These are phyloP conservation scores for Wickerhamiella slavikovae DNA, from an alignment of 805 yeast genomes.

Conservation along the genomic window DNA sequence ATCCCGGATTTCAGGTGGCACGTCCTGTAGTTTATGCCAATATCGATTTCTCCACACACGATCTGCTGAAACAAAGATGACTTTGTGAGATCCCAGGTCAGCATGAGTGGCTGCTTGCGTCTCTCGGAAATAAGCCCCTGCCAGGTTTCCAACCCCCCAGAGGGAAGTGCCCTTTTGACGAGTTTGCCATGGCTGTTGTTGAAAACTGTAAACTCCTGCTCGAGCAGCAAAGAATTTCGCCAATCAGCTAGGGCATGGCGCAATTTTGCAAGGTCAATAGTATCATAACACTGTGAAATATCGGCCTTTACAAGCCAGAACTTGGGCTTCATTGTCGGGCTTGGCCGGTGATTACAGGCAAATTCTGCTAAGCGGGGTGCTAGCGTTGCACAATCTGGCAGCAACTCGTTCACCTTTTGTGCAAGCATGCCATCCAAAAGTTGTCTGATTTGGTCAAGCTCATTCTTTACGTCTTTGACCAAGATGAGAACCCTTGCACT, in stretches of 20 bases:
- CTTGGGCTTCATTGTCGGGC: constrained; percentile 15
- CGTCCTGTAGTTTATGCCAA: constrained; percentile 15
- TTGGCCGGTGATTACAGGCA: too few relatives aligned
- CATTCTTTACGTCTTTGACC: constrained; percentile 4
- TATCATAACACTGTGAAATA: constrained; percentile 57
- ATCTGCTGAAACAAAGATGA: background rate
- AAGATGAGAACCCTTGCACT: too few relatives aligned
- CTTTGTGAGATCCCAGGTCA: background rate
- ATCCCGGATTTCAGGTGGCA: constrained; percentile 44
- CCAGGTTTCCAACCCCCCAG: background rate
- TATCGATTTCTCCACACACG: background rate
- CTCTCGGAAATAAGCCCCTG: background rate
- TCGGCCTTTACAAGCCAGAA: constrained; percentile 51
- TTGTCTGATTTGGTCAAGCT: constrained; percentile 7
- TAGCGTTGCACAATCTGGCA: constrained; percentile 19
- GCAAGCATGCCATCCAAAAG: constrained; percentile 18
- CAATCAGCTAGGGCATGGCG: too few relatives aligned
- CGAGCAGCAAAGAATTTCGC: too few relatives aligned
- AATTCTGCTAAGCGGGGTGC: constrained; percentile 22
- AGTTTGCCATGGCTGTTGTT: background rate
- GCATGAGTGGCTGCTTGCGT: background rate
- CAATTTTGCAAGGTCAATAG: constrained; percentile 19
- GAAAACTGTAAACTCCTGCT: constrained; percentile 3
- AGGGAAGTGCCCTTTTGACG: background rate
- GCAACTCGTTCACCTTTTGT: constrained; percentile 17